Base-by-base conservation (phyloP, 2,329 filamentous ascomycete genomes). In the Fusarium equiseti region DNA sequence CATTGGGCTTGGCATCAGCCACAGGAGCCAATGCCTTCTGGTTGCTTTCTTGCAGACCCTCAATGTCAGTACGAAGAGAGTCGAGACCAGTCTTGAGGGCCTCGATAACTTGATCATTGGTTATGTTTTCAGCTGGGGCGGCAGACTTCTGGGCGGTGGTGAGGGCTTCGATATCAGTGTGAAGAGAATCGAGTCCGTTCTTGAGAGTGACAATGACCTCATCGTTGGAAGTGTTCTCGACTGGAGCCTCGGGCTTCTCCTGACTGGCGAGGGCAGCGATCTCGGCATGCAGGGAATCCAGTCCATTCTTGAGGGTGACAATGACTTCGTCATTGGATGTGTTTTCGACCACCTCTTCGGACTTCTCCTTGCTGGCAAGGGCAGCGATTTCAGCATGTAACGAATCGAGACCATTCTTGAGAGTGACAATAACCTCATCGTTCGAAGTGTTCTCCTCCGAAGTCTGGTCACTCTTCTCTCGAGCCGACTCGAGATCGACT, bases 191-290 rank as follows among this genome's bases (percentile, higher is more conserved):
- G 10, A 97, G 83, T 0, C 93, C 93, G 18, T 90, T 87, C 77
- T 92, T 95, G 55, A 97, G 85, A 0, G 92, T 92, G 60, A 97
- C 92, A 2, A 97, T 84, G 48, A 97, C 94, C 79, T 97, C 93
- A 67, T 96, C 92, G 6, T 71, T 65, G 0, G 63, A 63, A 16
- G 49, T 54, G 91, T 89, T 55, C 16, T 72, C 70, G 0, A 65
- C 40, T 6, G 66, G 15, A 6, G 59, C 50, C 31, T 68, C 56
- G 1, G 63, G 22, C 40, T 59, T 70, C 31, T 88, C 83, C 6
- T 93, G 91, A 80, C 91, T 80, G 22, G 89, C 87, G 22, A 91
- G 91, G 10, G 53, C 53, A 40, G 43, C 53, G 6, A 95, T 91
- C 53, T 97, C 93, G 4, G 87, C 84, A 58, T 90, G 90, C 20